Percentiles rank a stretch among this genome's conserved stretches.
phyloP scores from a whole-genome alignment of 1,284 basidiomycete genomes.

The Pseudozyma sp. region DNA sequence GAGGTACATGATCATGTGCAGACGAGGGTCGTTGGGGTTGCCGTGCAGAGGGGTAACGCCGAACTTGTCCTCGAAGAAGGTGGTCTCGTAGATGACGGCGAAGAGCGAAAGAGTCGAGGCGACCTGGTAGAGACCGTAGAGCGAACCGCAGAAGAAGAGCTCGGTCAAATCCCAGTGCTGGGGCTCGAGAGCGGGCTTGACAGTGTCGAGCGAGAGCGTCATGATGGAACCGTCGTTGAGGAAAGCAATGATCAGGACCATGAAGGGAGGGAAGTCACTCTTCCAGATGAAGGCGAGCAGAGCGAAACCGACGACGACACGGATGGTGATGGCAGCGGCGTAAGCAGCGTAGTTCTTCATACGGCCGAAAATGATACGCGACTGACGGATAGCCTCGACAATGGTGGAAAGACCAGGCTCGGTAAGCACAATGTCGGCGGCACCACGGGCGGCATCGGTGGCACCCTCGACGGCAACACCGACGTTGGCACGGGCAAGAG shows the following conservation, averaged over 20 bases:
- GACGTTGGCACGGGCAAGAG: constrained; percentile 83
- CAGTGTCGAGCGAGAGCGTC: constrained; percentile 96
- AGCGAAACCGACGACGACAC: constrained; percentile 97
- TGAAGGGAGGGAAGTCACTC: constrained; percentile 99
- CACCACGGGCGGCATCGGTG: constrained; percentile 92
- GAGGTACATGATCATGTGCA: constrained; percentile 80
- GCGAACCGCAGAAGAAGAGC: constrained; percentile 94
- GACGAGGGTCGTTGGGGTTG: constrained; percentile 70
- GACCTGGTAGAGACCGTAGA: constrained; percentile 92
- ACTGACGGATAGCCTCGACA: constrained; percentile 93
- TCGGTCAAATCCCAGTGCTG: constrained; percentile 96
- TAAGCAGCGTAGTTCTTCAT: constrained; percentile 90
- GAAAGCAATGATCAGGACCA: constrained; percentile 96
- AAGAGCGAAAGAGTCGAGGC: constrained; percentile 80
- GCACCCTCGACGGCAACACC: constrained; percentile 96
- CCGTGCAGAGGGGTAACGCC: constrained; percentile 73
- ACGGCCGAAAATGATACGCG: constrained; percentile 95
- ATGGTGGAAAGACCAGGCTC: constrained; percentile 97
- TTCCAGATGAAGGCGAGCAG: constrained; percentile 94
- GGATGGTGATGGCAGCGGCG: constrained; percentile 94
- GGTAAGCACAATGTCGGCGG: constrained; percentile 92
- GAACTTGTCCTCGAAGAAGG: constrained; percentile 89
- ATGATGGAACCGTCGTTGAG: constrained; percentile 98
- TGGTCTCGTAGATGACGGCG: constrained; percentile 85
- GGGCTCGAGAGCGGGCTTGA: constrained; percentile 84